These are phyloP conservation scores for Botrytis byssoidea DNA, from an alignment of 2,329 filamentous ascomycete species.

Conservation along the genomic window DNA sequence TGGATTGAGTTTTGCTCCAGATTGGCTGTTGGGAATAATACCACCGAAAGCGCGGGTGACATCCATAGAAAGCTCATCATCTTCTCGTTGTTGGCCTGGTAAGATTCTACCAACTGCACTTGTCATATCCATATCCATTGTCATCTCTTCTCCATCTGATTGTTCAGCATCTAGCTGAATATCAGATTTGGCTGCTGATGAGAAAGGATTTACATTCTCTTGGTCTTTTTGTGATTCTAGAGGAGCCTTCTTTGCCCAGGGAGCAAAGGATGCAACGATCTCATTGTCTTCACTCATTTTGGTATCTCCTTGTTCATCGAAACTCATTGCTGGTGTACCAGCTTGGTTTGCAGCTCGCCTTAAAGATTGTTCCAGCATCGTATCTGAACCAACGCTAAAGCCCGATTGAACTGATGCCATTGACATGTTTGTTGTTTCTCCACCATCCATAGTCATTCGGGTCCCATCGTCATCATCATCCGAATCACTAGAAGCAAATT, in stretches of 20 bases:
- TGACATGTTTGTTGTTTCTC: slow-evolving; percentile 68
- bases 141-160: slow-evolving; percentile 43
- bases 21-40: slow-evolving; percentile 54
- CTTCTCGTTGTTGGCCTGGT: slow-evolving; percentile 35
- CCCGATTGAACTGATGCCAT: slow-evolving; percentile 60
- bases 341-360: slow-evolving; percentile 73
- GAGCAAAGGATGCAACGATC: slow-evolving; percentile 69
- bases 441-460: slow-evolving; percentile 72
- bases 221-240: slow-evolving; percentile 43
- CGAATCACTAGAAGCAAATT: slow-evolving; percentile 48
- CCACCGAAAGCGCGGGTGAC: slow-evolving; percentile 80
- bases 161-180: slow-evolving; percentile 29
- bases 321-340: slow-evolving; percentile 66
- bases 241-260: slow-evolving; percentile 63
- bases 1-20: slow-evolving; percentile 38
- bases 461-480: slow-evolving; percentile 69
- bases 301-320: slow-evolving; percentile 54
- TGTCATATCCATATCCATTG: slow-evolving; percentile 60
- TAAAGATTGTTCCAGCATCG: slow-evolving; percentile 73
- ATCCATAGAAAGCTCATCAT: slow-evolving; percentile 79
- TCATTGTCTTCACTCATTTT: slow-evolving; percentile 58
- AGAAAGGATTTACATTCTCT: slow-evolving; percentile 51
- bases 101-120: slow-evolving; percentile 54
- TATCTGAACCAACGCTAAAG: slow-evolving; percentile 63
- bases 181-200: slow-evolving; percentile 33